Conservation (phyloP, 129 eudicot species). For the Lactuca sativa region DNA sequence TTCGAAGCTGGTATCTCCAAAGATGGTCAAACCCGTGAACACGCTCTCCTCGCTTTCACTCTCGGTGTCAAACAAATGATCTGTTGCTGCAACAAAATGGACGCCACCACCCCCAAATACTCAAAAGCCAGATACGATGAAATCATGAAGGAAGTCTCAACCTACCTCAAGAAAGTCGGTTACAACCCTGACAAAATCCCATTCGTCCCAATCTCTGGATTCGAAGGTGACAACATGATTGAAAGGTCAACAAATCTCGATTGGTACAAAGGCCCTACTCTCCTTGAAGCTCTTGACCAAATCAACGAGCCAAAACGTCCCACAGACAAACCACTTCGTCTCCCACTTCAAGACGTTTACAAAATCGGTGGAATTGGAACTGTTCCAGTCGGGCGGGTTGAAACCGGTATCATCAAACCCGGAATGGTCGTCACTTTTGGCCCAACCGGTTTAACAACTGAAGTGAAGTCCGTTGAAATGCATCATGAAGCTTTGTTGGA, state of each 20-base stretch:
- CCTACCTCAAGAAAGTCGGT: constrained; percentile 30
- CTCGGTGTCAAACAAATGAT: constrained; percentile 34
- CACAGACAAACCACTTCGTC: constrained; percentile 29
- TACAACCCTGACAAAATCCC: constrained; percentile 25
- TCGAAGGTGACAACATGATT: constrained; percentile 24
- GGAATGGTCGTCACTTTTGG: constrained; percentile 32
- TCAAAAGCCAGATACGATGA: constrained; percentile 26
- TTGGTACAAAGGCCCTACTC: constrained; percentile 33
- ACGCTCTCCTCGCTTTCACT: constrained; percentile 31
- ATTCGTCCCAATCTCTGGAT: neutral
- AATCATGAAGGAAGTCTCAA: constrained; percentile 26
- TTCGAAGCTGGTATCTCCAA: constrained; percentile 30
- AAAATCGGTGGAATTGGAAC: constrained; percentile 35
- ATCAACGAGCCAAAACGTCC: constrained; percentile 26
- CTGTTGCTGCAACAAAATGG: constrained; percentile 15
- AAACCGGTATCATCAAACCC: neutral
- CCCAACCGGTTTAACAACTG: constrained; percentile 24
- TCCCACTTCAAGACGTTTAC: constrained; percentile 33
- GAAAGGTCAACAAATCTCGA: constrained; percentile 33
- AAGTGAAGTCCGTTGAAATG: constrained; percentile 31
- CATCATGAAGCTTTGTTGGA: constrained; percentile 22
- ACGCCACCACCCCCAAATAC: constrained; percentile 29
- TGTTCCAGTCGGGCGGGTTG: constrained; percentile 6
- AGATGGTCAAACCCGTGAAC: constrained; percentile 31
- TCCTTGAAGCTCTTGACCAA: constrained; percentile 27